Evolutionary conservation across 352 stramenopile species (phyloP), one percentile per base, ranked within the genome.

Genomic region (Phytophthora pini): DNA sequence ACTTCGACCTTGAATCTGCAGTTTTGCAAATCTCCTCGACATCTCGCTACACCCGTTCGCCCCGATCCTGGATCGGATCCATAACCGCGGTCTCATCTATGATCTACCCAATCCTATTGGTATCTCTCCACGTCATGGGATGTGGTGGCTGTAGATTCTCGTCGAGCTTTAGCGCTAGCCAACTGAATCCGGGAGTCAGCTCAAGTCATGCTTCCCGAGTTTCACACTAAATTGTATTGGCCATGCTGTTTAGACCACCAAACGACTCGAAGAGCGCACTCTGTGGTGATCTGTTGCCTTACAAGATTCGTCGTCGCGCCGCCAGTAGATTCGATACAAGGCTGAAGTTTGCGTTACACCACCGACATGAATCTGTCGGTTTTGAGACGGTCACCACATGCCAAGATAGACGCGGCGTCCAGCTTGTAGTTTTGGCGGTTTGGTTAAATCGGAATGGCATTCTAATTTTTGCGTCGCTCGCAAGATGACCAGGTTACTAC

Each of bases 261-360:
- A 50, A 38, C 27, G 39, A 40, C 43, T 52, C 41, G 20, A 29
- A 41, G 38, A 50, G 47, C 47, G 53, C 34, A 31, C 4, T 54
- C 26, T 17, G 10, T 56, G 47, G n/a, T 56, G 36, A 67, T 68
- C 54, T 56, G 38, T 31, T 66, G 56, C 64, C 27, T 6, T 31
- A 29, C 46, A 60, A 74, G 60, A 70, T 70, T 74, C 60, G 34
- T 47, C 22, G 47, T 66, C 9, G n/a, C 56, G 48, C 56, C 50
- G 49, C 56, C 17, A 34, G 9, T 48, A 61, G 57, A 68, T 70
- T 74, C 60, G 17, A 74, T 66, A 70, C 60, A 59, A 61, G 39
- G 22, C 13, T 63, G 12, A 68, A 68, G 55, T 27, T 55, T 45
- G 29, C 13, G 17, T 43, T 55, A 36, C 22, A 68, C 39, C 11